phyloP scores from a whole-genome alignment of 2,329 filamentous ascomycete species.

The Ustilaginoidea virens region DNA sequence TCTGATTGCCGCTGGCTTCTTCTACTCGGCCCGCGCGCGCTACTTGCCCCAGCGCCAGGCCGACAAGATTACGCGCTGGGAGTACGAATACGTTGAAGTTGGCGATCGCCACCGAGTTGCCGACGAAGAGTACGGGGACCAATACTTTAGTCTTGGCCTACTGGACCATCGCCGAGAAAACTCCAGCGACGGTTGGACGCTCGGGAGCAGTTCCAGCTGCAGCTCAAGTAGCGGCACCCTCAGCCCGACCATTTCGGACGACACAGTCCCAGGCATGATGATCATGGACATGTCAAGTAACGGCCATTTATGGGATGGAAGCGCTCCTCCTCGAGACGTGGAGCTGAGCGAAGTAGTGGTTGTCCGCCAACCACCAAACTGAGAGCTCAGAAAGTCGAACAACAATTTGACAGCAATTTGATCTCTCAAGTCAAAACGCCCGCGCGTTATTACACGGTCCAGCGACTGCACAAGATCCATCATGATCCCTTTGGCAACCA shows the following conservation, averaged over 20 bases:
- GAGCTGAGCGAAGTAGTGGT: slow-evolving; percentile 31
- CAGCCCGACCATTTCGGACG: slow-evolving; percentile 32
- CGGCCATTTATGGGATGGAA: slow-evolving; percentile 22
- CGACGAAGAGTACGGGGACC: slow-evolving; percentile 31
- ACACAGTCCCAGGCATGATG: slow-evolving; percentile 19
- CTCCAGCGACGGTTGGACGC: slow-evolving; percentile 79
- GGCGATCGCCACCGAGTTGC: slow-evolving; percentile 41
- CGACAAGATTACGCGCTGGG: slow-evolving; percentile 82
- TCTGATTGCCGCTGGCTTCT: slow-evolving; percentile 61
- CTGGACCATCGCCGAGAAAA: slow-evolving; percentile 25
- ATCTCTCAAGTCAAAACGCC: too few relatives aligned
- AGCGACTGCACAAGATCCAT: too few relatives aligned
- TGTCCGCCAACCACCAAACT: slow-evolving; percentile 15
- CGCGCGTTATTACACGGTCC: too few relatives aligned
- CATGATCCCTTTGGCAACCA: slow-evolving; percentile 4
- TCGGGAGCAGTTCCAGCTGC: slow-evolving; percentile 63
- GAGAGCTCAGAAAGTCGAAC: neutral
- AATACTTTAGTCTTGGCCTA: slow-evolving; percentile 30
- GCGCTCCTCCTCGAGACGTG: slow-evolving; percentile 22
- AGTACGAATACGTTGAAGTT: slow-evolving; percentile 84
- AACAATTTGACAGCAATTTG: slow-evolving; percentile 1
- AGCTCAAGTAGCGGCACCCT: slow-evolving; percentile 32
- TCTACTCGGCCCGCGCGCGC: slow-evolving; percentile 65
- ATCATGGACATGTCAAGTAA: slow-evolving; percentile 21
- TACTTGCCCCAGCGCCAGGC: slow-evolving; percentile 71